These are phyloP conservation scores for Pontederia crassipes DNA, from an alignment of 176 grass and related monocot species.

Conservation along the genomic window DNA sequence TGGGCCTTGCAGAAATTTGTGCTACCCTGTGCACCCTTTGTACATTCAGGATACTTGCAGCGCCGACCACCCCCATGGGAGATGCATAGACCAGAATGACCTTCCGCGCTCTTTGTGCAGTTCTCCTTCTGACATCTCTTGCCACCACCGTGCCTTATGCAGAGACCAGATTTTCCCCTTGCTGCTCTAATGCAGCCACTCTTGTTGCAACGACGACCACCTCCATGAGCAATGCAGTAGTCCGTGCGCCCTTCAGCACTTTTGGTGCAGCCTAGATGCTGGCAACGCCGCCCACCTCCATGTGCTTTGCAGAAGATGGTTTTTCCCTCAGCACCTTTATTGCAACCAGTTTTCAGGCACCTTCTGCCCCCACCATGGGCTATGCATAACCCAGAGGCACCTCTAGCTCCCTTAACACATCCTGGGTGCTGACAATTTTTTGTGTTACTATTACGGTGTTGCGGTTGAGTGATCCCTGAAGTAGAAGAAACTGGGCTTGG, in stretches of 20 bases:
- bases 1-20: slow-evolving; percentile 55
- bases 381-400: slow-evolving; percentile 79
- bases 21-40: slow-evolving; percentile 41
- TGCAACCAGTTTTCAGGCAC: slow-evolving; percentile 44
- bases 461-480: slow-evolving; percentile 25
- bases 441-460: slow-evolving; percentile 28
- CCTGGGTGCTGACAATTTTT: slow-evolving; percentile 58
- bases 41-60: slow-evolving; percentile 35
- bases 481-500: slow-evolving; percentile 34
- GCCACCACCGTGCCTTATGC: slow-evolving; percentile 48
- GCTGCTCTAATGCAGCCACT: slow-evolving; percentile 35
- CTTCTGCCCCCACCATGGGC: slow-evolving; percentile 69
- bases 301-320: slow-evolving; percentile 52
- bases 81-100: slow-evolving; percentile 42
- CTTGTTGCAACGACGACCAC: slow-evolving; percentile 36
- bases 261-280: slow-evolving; percentile 41
- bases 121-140: slow-evolving; percentile 45
- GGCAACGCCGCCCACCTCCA: slow-evolving; percentile 39
- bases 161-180: slow-evolving; percentile 46
- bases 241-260: slow-evolving; percentile 41
- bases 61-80: slow-evolving; percentile 47
- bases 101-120: slow-evolving; percentile 50
- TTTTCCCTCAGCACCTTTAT: slow-evolving; percentile 39
- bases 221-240: slow-evolving; percentile 48
- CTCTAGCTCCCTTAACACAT: slow-evolving; percentile 75